These are phyloP conservation scores for Cruciata laevipes DNA, from an alignment of 257 asterid species.

Conservation along the genomic window DNA sequence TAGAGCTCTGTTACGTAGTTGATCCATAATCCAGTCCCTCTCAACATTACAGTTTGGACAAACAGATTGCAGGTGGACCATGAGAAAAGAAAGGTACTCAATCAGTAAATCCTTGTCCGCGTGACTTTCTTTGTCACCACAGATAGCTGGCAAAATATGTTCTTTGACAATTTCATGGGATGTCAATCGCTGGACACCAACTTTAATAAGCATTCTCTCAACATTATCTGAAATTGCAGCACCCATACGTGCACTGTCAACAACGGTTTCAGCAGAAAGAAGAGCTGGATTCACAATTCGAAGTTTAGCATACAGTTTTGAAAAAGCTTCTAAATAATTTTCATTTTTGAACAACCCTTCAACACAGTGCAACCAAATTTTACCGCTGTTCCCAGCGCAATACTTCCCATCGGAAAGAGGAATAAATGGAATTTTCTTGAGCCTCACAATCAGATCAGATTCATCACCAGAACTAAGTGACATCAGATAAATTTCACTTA, in stretches of 20 bases:
- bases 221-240: conserved; percentile 44
- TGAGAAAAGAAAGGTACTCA: conserved; percentile 77
- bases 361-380: conserved; percentile 72
- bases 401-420: conserved; percentile 82
- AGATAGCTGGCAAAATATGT: conserved; percentile 69
- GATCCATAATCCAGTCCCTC: conserved; percentile 44
- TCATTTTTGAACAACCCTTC: conserved; percentile 43
- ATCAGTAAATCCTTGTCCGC: conserved; percentile 50
- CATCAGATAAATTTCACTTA: conserved; percentile 54
- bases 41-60: conserved; percentile 59
- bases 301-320: conserved; percentile 57
- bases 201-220: conserved; percentile 61
- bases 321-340: conserved; percentile 46
- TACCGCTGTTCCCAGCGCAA: conserved; percentile 58
- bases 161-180: conserved; percentile 76
- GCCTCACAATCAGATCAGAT: conserved; percentile 42
- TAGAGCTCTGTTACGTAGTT: conserved; percentile 49
- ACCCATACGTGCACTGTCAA: conserved; percentile 37
- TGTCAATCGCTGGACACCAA: conserved; percentile 83
- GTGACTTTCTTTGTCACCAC: conserved; percentile 34
- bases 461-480: conserved; percentile 32
- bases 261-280: conserved; percentile 52
- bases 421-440: conserved; percentile 60
- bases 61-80: conserved; percentile 78
- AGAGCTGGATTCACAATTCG: conserved; percentile 66